Conservation (phyloP, 1,284 basidiomycete species). For the Mycena sp. region DNA sequence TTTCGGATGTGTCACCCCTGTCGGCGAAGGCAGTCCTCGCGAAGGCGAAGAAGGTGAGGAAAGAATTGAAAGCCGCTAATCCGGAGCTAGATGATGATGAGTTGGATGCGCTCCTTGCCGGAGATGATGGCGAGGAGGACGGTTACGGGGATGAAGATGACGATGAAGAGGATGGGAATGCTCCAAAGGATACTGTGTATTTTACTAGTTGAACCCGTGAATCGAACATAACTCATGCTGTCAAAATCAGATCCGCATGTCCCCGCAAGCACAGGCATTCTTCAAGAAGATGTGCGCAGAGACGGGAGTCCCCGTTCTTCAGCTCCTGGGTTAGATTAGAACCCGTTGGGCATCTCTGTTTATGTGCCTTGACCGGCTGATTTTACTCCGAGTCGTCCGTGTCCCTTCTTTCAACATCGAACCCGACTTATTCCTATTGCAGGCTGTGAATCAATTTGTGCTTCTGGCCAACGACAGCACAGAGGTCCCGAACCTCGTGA, state of each 20-base stretch:
- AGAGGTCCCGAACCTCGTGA: slow-evolving; percentile 33
- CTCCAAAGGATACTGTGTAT: background rate
- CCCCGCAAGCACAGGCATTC: too few relatives aligned
- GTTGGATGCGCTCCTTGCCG: slow-evolving; percentile 5
- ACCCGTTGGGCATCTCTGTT: slow-evolving; percentile 41
- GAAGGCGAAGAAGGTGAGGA: background rate
- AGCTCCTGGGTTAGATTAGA: slow-evolving; percentile 37
- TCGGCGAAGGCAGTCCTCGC: background rate
- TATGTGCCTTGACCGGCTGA: slow-evolving; percentile 33
- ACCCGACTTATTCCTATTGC: background rate
- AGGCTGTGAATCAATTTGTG: slow-evolving; percentile 37
- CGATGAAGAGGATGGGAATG: background rate
- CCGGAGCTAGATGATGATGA: too few relatives aligned
- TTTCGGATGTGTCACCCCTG: slow-evolving; percentile 6
- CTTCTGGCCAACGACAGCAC: slow-evolving; percentile 34
- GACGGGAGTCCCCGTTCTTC: too few relatives aligned
- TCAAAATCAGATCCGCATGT: too few relatives aligned
- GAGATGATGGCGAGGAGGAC: background rate
- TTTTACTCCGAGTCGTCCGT: slow-evolving; percentile 11
- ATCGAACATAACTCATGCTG: too few relatives aligned
- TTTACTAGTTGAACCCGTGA: too few relatives aligned
- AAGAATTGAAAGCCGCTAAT: background rate
- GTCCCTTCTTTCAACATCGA: background rate
- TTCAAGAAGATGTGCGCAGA: too few relatives aligned
- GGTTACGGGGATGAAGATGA: background rate